Percentiles rank a stretch among this genome's conserved stretches.
Evolutionary conservation across 306 rosid genomes (phyloP).

Genomic region (Sphenostylis stenocarpa): DNA sequence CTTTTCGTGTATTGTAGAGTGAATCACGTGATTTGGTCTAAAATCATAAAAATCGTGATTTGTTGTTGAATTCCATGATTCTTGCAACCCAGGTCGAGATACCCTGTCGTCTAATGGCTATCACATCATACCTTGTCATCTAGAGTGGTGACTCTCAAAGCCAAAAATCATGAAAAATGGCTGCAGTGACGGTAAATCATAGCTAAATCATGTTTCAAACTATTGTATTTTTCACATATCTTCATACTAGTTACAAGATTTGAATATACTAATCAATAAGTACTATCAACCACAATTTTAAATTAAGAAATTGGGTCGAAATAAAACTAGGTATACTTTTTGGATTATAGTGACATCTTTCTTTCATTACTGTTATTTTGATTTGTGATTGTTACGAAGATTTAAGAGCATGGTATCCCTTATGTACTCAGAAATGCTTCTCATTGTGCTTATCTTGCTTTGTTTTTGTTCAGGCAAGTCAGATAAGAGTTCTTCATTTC

Average conservation of each 20-base stretch:
- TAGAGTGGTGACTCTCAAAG: no score
- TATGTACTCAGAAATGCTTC: not conserved
- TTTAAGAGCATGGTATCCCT: not conserved
- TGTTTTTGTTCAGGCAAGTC: constrained; percentile 44
- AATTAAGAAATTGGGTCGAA: not conserved
- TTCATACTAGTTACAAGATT: not conserved
- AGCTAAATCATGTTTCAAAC: not conserved
- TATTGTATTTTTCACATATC: not conserved
- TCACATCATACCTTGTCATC: no score
- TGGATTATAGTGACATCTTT: not conserved
- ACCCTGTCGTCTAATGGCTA: no score
- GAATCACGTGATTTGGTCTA: no score
- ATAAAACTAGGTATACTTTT: not conserved
- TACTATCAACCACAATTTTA: not conserved
- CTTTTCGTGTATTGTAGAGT: no score
- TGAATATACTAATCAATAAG: not conserved
- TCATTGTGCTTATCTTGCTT: not conserved
- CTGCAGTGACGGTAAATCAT: not conserved
- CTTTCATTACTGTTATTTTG: not conserved
- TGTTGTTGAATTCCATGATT: no score
- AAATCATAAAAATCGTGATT: no score
- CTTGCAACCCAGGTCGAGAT: no score
- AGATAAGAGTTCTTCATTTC: constrained; percentile 35
- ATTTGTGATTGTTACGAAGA: not conserved
- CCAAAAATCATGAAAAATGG: not conserved